Conservation (phyloP, 352 stramenopile species). For the Halophytophthora batemanensis region DNA sequence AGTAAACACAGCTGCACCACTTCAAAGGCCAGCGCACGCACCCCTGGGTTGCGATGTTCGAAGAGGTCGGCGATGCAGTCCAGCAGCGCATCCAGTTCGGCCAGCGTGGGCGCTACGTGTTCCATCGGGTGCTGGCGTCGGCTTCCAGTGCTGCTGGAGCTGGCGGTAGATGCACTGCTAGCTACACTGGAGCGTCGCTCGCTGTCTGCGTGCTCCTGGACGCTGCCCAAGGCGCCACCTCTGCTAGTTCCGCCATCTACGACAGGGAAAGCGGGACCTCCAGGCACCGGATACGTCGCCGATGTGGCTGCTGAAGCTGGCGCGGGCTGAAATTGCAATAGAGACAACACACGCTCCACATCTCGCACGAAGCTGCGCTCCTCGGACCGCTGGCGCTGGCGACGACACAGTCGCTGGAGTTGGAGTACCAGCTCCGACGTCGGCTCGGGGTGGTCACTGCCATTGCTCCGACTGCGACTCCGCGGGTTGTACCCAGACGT, state of each 20-base stretch:
- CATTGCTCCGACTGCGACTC: constrained; percentile 24
- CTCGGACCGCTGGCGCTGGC: constrained; percentile 60
- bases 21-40: constrained; percentile 72
- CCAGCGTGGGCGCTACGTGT: constrained; percentile 19
- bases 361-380: constrained; percentile 66
- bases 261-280: no score
- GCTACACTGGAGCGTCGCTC: constrained; percentile 3
- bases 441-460: constrained; percentile 22
- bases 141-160: constrained; percentile 7
- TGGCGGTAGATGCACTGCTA: constrained; percentile 13
- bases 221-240: constrained; percentile 21
- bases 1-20: constrained; percentile 64
- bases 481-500: no score
- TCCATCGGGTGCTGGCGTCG: constrained; percentile 10
- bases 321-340: constrained; percentile 20
- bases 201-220: constrained; percentile 22
- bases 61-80: constrained; percentile 73
- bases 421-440: constrained; percentile 57
- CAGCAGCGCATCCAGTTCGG: constrained; percentile 58
- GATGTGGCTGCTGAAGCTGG: constrained; percentile 15
- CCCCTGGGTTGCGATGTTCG: constrained; percentile 60
- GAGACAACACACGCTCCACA: constrained; percentile 54
- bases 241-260: constrained; percentile 1
- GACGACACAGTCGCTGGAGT: constrained; percentile 56
- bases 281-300: constrained; percentile 23